Conservation (phyloP, 116 monocot species). For the Dioscorea cayenensis region DNA sequence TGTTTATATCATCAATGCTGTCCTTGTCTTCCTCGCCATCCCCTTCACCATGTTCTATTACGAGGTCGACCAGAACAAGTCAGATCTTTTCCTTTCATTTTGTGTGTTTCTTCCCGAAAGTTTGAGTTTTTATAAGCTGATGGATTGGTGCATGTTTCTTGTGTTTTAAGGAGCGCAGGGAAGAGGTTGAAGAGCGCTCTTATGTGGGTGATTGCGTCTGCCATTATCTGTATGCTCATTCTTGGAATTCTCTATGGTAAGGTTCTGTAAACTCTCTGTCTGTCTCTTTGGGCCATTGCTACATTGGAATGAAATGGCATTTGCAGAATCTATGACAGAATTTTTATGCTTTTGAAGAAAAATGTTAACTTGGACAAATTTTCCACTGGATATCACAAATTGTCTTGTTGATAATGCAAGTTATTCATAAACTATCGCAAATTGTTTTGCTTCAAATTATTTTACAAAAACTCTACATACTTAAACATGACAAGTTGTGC, state of each 20-base stretch:
- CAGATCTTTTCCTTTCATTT: background rate
- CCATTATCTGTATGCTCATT: constrained; percentile 60
- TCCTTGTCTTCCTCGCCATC: constrained; percentile 83
- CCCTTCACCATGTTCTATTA: constrained; percentile 98
- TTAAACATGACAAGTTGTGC: no score
- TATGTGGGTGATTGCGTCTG: constrained; percentile 54
- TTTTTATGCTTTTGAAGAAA: no score
- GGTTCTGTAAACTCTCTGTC: background rate
- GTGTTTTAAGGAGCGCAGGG: constrained; percentile 43
- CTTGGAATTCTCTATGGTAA: constrained; percentile 85
- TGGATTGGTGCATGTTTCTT: background rate
- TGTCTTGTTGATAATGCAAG: no score
- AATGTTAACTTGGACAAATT: no score
- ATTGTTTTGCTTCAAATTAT: no score
- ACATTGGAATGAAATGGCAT: no score
- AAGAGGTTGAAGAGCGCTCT: constrained; percentile 72
- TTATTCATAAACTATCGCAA: no score
- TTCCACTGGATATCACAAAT: no score
- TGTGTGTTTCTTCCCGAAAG: background rate
- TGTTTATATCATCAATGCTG: constrained; percentile 71
- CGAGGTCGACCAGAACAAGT: constrained; percentile 95
- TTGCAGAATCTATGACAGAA: no score
- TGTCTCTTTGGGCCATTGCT: no score
- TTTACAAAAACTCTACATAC: no score
- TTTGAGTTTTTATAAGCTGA: background rate